Evolutionary conservation across 352 stramenopile genomes (phyloP).

Genomic region (Aphanomyces cochlioides): DNA sequence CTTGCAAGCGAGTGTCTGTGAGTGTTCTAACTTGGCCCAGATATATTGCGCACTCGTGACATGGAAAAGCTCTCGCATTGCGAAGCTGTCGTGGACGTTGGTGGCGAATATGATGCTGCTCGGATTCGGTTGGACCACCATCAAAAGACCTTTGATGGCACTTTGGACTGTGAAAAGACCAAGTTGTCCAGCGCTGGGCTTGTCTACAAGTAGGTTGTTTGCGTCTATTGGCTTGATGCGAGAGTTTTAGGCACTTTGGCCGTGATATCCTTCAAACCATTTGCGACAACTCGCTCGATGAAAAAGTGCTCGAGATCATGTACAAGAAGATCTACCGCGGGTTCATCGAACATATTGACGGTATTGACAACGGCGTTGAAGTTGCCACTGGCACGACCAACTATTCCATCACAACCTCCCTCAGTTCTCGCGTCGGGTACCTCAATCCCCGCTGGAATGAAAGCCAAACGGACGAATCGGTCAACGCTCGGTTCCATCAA

Average conservation of each 20-base stretch:
- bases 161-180: conserved; percentile 74
- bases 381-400: conserved; percentile 50
- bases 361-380: conserved; percentile 98
- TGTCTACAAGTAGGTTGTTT: conserved; percentile 88
- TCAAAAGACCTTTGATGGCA: conserved; percentile 90
- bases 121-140: conserved; percentile 96
- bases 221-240: not conserved
- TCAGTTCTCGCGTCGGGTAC: conserved; percentile 84
- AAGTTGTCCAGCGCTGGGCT: conserved; percentile 96
- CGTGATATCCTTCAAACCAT: conserved; percentile 88
- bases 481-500: conserved; percentile 92
- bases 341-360: conserved; percentile 98
- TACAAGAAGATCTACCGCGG: conserved; percentile 93
- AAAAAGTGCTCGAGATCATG: conserved; percentile 74
- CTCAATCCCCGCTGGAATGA: conserved; percentile 98
- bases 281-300: conserved; percentile 45
- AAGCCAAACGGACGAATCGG: conserved; percentile 46
- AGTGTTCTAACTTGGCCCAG: conserved; percentile 32
- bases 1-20: conserved; percentile 34
- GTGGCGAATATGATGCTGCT: conserved; percentile 90
- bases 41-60: conserved; percentile 87
- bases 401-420: conserved; percentile 71
- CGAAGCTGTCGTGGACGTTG: conserved; percentile 97
- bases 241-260: conserved; percentile 87
- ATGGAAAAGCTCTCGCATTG: conserved; percentile 85